Conservation (phyloP, 148 eudicot species). For the Vaccinium corymbosum region DNA sequence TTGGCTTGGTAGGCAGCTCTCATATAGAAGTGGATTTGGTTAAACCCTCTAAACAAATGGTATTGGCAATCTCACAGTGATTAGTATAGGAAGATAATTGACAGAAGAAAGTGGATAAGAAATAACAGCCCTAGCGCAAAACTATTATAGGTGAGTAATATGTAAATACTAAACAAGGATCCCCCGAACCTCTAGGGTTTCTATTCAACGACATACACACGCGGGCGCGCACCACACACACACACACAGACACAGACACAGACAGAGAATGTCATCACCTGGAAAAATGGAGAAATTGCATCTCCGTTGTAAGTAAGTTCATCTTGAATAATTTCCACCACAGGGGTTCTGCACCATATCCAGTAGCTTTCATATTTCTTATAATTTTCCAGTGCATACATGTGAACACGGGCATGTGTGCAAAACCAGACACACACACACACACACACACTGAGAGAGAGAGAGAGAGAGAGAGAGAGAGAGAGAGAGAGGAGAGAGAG, state of each 20-base stretch:
- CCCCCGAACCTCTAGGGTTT: not conserved
- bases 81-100: not conserved
- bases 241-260: not conserved
- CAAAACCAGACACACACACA: not conserved
- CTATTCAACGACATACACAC: not conserved
- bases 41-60: not conserved
- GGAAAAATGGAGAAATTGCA: slow-evolving; percentile 58
- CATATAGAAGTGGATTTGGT: not conserved
- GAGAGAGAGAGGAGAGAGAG: not conserved
- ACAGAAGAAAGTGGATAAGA: not conserved
- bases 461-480: not conserved
- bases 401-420: not conserved
- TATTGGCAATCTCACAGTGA: not conserved
- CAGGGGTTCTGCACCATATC: slow-evolving; percentile 56
- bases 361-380: not conserved
- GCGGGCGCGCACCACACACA: too few species aligned
- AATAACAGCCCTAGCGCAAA: not conserved
- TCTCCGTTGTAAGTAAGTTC: slow-evolving; percentile 64
- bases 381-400: not conserved
- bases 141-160: not conserved
- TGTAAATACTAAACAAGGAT: not conserved
- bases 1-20: not conserved
- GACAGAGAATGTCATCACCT: slow-evolving; percentile 35
- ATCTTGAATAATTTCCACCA: slow-evolving; percentile 68
- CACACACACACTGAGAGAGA: not conserved